phyloP scores from a whole-genome alignment of 2,329 filamentous ascomycete genomes.

The Curvularia sp. region DNA sequence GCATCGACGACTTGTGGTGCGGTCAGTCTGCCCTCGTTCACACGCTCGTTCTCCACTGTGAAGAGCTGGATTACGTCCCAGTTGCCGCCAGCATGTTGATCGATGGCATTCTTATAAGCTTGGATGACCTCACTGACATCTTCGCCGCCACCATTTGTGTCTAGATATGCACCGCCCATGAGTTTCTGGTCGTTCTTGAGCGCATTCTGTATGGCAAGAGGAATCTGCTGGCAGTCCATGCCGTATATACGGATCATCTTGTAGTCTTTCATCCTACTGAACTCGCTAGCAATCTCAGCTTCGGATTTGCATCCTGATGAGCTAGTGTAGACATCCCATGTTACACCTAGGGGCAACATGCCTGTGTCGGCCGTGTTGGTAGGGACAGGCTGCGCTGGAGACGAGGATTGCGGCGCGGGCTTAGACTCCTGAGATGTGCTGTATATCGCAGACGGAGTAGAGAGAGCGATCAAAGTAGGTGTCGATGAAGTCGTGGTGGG shows the following conservation, averaged over 20 bases:
- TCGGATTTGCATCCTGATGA: constrained; percentile 67
- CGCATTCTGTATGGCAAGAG: constrained; percentile 68
- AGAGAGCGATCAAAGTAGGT: constrained; percentile 9
- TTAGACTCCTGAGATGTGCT: constrained; percentile 12
- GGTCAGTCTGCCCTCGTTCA: constrained; percentile 62
- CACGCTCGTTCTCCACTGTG: constrained; percentile 80
- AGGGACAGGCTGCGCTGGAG: constrained; percentile 15
- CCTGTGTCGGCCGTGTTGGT: constrained; percentile 6
- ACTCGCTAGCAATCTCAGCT: constrained; percentile 69
- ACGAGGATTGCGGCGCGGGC: constrained; percentile 2
- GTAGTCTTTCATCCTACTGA: constrained; percentile 66
- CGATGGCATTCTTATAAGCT: constrained; percentile 66
- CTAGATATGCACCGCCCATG: constrained; percentile 76
- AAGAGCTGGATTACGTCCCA: constrained; percentile 76
- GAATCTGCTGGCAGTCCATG: constrained; percentile 77
- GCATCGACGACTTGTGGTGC: constrained; percentile 64
- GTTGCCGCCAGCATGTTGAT: constrained; percentile 55
- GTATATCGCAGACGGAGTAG: constrained; percentile 2
- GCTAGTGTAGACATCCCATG: constrained; percentile 44
- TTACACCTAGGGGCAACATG: constrained; percentile 41
- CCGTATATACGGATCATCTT: constrained; percentile 78
- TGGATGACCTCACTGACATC: constrained; percentile 60
- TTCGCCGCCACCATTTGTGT: constrained; percentile 56
- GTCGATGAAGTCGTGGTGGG: constrained; percentile 6
- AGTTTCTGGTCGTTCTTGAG: constrained; percentile 71